Evolutionary conservation across 23 red algal species (phyloP).

Genomic region (Pyropia haitanensis): DNA sequence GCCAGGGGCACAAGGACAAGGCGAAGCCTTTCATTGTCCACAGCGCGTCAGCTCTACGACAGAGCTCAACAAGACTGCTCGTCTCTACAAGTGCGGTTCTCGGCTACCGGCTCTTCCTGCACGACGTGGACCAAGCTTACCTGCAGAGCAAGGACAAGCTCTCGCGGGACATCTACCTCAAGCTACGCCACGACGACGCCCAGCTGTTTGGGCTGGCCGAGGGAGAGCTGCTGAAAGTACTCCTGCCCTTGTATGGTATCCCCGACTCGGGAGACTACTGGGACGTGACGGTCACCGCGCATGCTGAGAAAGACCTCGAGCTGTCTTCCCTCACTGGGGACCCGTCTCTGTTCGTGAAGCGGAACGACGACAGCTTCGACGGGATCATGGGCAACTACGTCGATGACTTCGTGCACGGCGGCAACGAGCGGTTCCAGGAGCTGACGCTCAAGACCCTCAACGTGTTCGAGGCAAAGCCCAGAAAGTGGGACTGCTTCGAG

Average conservation of each 20-base stretch:
- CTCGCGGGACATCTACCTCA: not conserved
- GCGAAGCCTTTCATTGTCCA: constrained; percentile 12
- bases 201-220: not conserved
- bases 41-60: constrained; percentile 1
- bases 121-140: not conserved
- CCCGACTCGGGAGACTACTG: constrained; percentile 9
- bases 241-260: constrained; percentile 22
- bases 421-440: not conserved
- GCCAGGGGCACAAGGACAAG: constrained; percentile 10
- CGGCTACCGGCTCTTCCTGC: not conserved
- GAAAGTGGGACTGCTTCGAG: not conserved
- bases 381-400: constrained; percentile 14
- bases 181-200: no score
- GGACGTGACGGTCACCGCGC: constrained; percentile 3
- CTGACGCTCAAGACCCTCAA: not conserved
- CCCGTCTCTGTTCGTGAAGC: constrained; percentile 7
- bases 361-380: not conserved
- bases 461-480: not conserved
- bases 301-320: constrained; percentile 5
- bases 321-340: not conserved
- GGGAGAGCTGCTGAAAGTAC: constrained; percentile 3
- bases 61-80: not conserved
- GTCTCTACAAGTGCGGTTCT: constrained; percentile 3
- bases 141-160: constrained; percentile 1
- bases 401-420: constrained; percentile 8